Evolutionary conservation across 2,329 filamentous ascomycete species (phyloP), one percentile per base, ranked within the genome.

Genomic region (Colletotrichum cuscutae): DNA sequence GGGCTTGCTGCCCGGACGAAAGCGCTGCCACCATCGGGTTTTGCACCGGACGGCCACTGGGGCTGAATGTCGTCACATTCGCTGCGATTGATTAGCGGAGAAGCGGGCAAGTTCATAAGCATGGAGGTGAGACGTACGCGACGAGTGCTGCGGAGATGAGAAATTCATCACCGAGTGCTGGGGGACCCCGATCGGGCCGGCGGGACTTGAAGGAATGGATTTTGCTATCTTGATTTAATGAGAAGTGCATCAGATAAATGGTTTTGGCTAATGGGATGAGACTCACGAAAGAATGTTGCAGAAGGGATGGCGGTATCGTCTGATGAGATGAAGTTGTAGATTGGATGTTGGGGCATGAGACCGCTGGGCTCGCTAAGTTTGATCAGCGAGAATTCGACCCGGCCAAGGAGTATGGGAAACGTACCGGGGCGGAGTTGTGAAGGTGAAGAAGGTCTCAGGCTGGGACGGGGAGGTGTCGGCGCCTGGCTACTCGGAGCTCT

Each of bases 1-100:
- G 35, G 12, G 15, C 19, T 6, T 8, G 19, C 35, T 26, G 28
- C 26, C 69, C 58, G 24, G 65, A 69, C 13, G 65, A 72, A n/a
- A 69, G 37, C 19, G 65, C 53, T 4, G 42, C 42, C n/a, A 53
- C n/a, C 65, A 69, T 72, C 1, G 65, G 69, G 35, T 69, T 72
- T 26, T 59, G 52, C 53, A 56, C 46, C 32, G 69, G 65, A n/a
- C 59, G 52, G 7, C 65, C 65, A n/a, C 37, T 59, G 4, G 65
- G 65, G 26, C 65, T 69, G n/a, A 32, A 54, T 4, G 8, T 9
- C 3, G 59, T 52, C 5, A 35, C 30, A 11, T 7, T 42, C 19
- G 65, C 69, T 72, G 32, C 5, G 0, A 11, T 19, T 9, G 2
- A 6, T 42, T 19, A 60, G 30, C 37, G 9, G 52, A 46, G 9